These are phyloP conservation scores for Hericium rajendrae DNA, from an alignment of 768 basidiomycete species.

Conservation along the genomic window DNA sequence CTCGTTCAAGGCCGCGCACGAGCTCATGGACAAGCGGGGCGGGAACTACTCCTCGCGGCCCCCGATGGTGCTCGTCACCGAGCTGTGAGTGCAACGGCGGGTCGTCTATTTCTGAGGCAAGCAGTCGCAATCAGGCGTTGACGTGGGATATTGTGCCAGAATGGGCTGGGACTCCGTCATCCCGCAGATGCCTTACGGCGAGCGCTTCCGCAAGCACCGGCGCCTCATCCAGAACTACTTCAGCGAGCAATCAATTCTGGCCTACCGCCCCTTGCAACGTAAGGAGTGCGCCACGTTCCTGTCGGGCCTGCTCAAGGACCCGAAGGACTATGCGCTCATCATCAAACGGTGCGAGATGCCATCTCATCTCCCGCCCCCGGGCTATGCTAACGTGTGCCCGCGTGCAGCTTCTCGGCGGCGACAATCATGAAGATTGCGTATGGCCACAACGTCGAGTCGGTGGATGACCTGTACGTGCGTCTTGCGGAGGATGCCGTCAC, in stretches of 20 bases:
- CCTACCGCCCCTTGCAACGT: conserved; percentile 17
- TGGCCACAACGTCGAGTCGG: background rate
- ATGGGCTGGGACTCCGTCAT: conserved; percentile 14
- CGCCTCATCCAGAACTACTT: conserved; percentile 21
- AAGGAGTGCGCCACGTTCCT: conserved; percentile 11
- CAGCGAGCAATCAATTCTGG: conserved; percentile 6
- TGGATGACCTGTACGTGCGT: background rate
- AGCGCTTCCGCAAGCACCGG: conserved; percentile 21
- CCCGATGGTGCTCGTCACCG: conserved; percentile 17
- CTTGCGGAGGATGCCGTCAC: background rate
- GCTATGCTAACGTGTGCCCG: background rate
- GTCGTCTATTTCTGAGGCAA: background rate
- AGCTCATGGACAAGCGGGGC: conserved; percentile 25
- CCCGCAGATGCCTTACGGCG: conserved; percentile 17
- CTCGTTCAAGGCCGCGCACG: conserved; percentile 21
- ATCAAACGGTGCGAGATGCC: background rate
- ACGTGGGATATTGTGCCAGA: background rate
- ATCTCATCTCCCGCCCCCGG: background rate
- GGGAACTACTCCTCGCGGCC: conserved; percentile 26
- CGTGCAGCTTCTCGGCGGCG: background rate
- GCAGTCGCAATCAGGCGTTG: background rate
- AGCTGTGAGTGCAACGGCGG: conserved; percentile 15
- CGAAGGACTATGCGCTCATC: background rate
- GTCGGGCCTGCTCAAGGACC: background rate
- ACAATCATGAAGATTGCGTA: conserved; percentile 2